These are phyloP conservation scores for Sporodiniella umbellata DNA, from an alignment of 371 early-diverging fungal genomes.

Conservation along the genomic window DNA sequence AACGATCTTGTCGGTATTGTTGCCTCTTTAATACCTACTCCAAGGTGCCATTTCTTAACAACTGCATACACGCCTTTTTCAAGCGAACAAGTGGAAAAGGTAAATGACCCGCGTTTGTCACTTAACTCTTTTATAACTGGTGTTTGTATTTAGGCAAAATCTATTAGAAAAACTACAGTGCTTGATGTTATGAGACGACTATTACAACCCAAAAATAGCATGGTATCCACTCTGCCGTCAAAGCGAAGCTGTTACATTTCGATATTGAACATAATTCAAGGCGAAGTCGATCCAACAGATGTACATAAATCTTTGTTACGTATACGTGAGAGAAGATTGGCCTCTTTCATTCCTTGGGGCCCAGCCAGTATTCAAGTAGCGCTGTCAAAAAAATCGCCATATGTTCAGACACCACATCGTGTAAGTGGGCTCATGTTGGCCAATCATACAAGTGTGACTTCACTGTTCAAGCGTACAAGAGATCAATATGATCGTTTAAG, in stretches of 20 bases:
- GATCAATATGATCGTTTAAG: conserved; percentile 97
- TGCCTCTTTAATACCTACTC: conserved; percentile 93
- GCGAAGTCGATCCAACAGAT: conserved; percentile 97
- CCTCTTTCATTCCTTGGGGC: conserved; percentile 99
- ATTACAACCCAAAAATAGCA: conserved; percentile 93
- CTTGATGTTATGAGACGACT: conserved; percentile 97
- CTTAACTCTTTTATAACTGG: not conserved
- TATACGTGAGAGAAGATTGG: conserved; percentile 90
- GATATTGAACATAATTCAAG: conserved; percentile 95
- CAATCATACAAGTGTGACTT: conserved; percentile 96
- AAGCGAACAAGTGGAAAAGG: conserved; percentile 91
- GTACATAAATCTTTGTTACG: conserved; percentile 96
- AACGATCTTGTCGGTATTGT: conserved; percentile 96
- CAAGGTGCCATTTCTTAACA: conserved; percentile 95
- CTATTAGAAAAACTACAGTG: conserved; percentile 95
- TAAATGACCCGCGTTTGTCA: conserved; percentile 20
- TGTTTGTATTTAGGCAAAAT: conserved; percentile 58
- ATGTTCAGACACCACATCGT: conserved; percentile 86
- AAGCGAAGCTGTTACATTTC: conserved; percentile 95
- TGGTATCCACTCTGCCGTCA: conserved; percentile 90
- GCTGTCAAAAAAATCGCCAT: conserved; percentile 88
- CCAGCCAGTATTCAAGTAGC: conserved; percentile 98
- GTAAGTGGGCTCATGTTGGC: conserved; percentile 98
- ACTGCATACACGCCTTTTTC: conserved; percentile 99
- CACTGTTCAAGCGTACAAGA: conserved; percentile 89